phyloP scores from a whole-genome alignment of 2,329 filamentous ascomycete species.

The Botrytis paeoniae region DNA sequence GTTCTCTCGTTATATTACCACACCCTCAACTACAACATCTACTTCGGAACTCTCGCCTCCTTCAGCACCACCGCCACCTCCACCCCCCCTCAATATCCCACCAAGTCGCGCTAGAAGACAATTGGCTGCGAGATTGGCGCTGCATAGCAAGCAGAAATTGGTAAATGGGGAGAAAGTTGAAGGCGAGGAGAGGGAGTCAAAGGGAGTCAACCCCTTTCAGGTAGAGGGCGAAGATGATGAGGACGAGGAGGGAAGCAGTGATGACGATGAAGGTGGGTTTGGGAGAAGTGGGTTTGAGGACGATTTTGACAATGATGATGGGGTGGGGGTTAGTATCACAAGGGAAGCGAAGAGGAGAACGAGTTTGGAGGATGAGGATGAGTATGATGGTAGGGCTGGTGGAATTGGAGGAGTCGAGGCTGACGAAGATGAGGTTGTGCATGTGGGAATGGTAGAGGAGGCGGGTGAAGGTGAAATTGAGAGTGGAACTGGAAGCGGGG shows the following conservation, averaged over 20 bases:
- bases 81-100: conserved; percentile 76
- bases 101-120: conserved; percentile 84
- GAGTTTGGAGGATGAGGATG: conserved; percentile 38
- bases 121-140: conserved; percentile 81
- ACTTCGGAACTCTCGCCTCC: conserved; percentile 49
- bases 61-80: conserved; percentile 63
- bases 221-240: conserved; percentile 37
- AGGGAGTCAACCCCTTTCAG: conserved; percentile 35
- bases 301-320: conserved; percentile 16
- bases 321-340: conserved; percentile 29
- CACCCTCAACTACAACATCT: conserved; percentile 33
- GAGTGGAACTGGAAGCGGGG: not conserved
- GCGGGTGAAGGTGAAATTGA: not conserved
- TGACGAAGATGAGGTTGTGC: conserved; percentile 27
- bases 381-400: conserved; percentile 35
- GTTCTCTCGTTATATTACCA: conserved; percentile 40
- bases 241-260: conserved; percentile 31
- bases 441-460: conserved; percentile 23
- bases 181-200: conserved; percentile 26
- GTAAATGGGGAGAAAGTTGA: conserved; percentile 27
- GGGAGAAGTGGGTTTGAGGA: conserved; percentile 14
- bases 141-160: conserved; percentile 61
- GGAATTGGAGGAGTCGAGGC: conserved; percentile 28
- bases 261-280: conserved; percentile 26
- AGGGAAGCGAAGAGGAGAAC: conserved; percentile 38